phyloP scores from a whole-genome alignment of 2,329 filamentous ascomycete species.

The Penicillium sp. region DNA sequence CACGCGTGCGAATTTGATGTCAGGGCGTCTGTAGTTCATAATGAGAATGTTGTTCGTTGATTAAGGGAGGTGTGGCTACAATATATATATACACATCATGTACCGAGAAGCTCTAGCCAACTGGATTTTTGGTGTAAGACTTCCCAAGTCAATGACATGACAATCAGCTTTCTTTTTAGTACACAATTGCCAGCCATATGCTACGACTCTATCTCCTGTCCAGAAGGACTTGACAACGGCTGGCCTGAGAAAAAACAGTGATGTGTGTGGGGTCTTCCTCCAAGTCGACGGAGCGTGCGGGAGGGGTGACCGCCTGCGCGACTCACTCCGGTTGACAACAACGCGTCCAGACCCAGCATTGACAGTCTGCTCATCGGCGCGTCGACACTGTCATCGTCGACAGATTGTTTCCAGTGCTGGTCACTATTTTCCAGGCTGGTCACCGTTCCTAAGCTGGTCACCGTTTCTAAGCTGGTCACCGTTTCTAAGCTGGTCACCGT shows the following conservation, averaged over 20 bases:
- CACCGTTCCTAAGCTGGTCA: neutral
- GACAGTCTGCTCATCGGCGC: neutral
- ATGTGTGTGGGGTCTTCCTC: too few species aligned
- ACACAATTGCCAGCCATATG: neutral
- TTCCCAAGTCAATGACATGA: neutral
- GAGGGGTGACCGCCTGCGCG: too few species aligned
- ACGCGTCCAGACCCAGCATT: neutral
- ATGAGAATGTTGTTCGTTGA: neutral
- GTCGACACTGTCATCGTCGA: neutral
- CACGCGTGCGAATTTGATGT: neutral
- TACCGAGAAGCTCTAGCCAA: neutral
- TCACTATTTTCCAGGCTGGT: neutral
- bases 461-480: neutral
- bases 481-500: too few species aligned
- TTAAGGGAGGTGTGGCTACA: neutral
- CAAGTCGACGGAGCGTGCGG: too few species aligned
- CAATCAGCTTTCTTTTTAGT: neutral
- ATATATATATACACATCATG: neutral
- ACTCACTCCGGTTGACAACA: neutral
- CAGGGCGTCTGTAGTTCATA: neutral
- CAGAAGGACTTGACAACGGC: neutral
- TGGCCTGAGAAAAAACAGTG: neutral
- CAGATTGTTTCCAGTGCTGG: neutral
- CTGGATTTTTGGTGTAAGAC: neutral
- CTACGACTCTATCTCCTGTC: neutral